A percentile compares a stretch with the other conserved stretches of the same genome.
Evolutionary conservation across 176 grass and related monocot species (phyloP).

Genomic region (maize (Zea mays)): Zm-B73-REFERENCE-NAM-5.0 NC_050097.1:210141501-210142000

Average conservation of each 20-base stretch:
- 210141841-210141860: neutral
- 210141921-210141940: neutral
- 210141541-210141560: neutral
- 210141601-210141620: conserved; percentile 74
- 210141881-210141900: neutral
- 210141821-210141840: neutral
- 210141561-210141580: neutral
- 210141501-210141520: neutral
- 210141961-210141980: neutral
- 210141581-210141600: conserved; percentile 88
- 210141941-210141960: neutral
- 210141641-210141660: conserved; percentile 50
- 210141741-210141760: conserved; percentile 40
- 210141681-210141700: conserved; percentile 55
- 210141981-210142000: neutral
- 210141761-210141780: conserved; percentile 53
- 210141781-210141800: conserved; percentile 62
- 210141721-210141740: conserved; percentile 67
- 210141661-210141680: conserved; percentile 67
- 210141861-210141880: too few species aligned
- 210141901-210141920: neutral
- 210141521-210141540: neutral
- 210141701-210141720: conserved; percentile 69
- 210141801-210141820: neutral
- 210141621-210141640: conserved; percentile 58